phyloP scores from a whole-genome alignment of 306 rosid genomes.

The Acacia acuminata region DNA sequence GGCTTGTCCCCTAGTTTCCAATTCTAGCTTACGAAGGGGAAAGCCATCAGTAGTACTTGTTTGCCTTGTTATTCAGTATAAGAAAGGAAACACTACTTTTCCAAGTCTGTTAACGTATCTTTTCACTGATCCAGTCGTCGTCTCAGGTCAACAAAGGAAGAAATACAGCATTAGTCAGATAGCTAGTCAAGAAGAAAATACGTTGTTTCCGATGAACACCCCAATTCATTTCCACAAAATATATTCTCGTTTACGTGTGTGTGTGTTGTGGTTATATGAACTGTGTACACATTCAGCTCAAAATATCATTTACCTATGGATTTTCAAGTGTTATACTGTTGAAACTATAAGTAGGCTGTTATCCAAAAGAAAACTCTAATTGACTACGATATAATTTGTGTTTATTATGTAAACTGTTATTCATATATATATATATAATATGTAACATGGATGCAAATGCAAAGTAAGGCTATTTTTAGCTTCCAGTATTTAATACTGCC shows the following conservation, averaged over 20 bases:
- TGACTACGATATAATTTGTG: no score
- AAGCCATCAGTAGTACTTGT: neutral
- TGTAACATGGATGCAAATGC: no score
- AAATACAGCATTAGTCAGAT: neutral
- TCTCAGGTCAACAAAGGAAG: neutral
- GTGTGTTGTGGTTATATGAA: neutral
- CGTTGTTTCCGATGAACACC: neutral
- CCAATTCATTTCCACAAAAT: neutral
- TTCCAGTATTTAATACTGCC: no score
- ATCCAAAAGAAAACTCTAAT: no score
- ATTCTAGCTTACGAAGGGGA: neutral
- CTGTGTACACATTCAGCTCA: neutral
- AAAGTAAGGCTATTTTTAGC: no score
- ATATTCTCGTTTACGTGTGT: neutral
- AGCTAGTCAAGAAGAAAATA: neutral
- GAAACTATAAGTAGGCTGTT: no score
- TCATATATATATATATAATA: no score
- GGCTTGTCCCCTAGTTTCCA: neutral
- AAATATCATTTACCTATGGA: neutral
- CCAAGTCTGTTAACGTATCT: neutral
- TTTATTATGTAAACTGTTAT: no score
- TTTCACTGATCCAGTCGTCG: neutral
- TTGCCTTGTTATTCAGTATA: conserved; percentile 24
- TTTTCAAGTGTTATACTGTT: neutral
- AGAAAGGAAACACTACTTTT: conserved; percentile 24